Evolutionary conservation across 2,329 filamentous ascomycete species (phyloP), one percentile per base, ranked within the genome.

Genomic region (Paraphoma sp.): DNA sequence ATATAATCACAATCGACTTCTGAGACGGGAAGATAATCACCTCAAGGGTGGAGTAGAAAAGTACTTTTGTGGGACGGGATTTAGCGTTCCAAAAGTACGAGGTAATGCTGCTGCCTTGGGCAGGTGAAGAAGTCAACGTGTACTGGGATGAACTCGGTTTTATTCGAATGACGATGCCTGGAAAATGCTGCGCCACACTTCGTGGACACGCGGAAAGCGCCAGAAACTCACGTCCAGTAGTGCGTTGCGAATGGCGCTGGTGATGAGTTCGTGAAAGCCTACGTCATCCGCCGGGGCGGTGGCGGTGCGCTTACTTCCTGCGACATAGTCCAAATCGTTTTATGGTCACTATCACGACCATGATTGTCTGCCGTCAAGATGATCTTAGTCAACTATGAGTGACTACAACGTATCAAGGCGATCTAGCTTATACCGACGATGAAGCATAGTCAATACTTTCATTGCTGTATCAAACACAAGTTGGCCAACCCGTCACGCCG

Each of bases 41-140:
- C 9, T 51, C n/a, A 33, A 12, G 44, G 44, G 40, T 36, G 33
- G 28, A 45, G 28, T 18, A 10, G 9, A 31, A 36, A 14, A 42
- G 33, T 50, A 33, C 4, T 10, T n/a, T 16, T 6, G 30, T 8
- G 12, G 30, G n/a, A 18, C 30, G 17, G 30, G 41, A 14, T 28
- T 46, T n/a, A 23, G 23, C 23, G 23, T 23, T 23, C 23, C 23
- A 23, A 23, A 23, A 23, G 23, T 23, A 23, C 23, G 23, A 23
- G 23, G 51, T 38, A 63, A 72, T 54, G 66, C 66, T 74, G 71
- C 60, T 72, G 70, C 71, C 71, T 74, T 60, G 68, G 59, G 60
- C 54, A 44, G 43, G 44, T 31, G 54, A 53, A 56, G 45, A 57
- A 51, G 56, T 31, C 45, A 68, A 68, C 63, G 66, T 62, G 59